A percentile compares a stretch with the other conserved stretches of the same genome.
phyloP scores from a whole-genome alignment of 495 filamentous ascomycete species.

The Cenococcum geophilum region DNA sequence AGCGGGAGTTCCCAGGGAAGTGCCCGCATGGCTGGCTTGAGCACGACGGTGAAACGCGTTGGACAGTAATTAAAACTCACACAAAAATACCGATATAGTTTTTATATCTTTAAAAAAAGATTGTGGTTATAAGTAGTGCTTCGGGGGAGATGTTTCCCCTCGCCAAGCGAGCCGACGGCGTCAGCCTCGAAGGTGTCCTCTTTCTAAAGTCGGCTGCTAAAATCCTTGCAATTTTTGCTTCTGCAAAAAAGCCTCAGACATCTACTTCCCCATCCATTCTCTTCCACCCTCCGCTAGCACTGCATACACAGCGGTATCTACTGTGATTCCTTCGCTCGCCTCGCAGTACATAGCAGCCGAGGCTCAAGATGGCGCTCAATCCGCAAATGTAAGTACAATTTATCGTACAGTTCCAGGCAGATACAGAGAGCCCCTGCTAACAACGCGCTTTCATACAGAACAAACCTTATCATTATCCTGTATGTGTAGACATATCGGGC shows the following conservation, averaged over 20 bases:
- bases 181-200: not conserved
- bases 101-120: too few species aligned
- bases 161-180: not conserved
- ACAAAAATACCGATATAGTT: too few species aligned
- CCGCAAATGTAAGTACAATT: conserved; percentile 34
- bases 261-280: too few species aligned
- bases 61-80: too few species aligned
- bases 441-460: conserved; percentile 48
- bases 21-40: too few species aligned
- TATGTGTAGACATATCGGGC: conserved; percentile 6
- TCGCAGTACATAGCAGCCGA: not conserved
- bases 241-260: not conserved
- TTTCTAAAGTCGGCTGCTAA: not conserved
- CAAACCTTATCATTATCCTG: conserved; percentile 89
- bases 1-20: too few species aligned
- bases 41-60: too few species aligned
- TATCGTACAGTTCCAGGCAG: not conserved
- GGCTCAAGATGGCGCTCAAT: conserved; percentile 34
- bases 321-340: not conserved
- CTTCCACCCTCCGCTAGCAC: not conserved
- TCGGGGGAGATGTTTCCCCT: not conserved
- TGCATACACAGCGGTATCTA: not conserved
- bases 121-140: not conserved
- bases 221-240: not conserved
- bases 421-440: conserved; percentile 17